Base-by-base conservation (phyloP, 139 green algal species). In the Chlamydomonas urium region DNA sequence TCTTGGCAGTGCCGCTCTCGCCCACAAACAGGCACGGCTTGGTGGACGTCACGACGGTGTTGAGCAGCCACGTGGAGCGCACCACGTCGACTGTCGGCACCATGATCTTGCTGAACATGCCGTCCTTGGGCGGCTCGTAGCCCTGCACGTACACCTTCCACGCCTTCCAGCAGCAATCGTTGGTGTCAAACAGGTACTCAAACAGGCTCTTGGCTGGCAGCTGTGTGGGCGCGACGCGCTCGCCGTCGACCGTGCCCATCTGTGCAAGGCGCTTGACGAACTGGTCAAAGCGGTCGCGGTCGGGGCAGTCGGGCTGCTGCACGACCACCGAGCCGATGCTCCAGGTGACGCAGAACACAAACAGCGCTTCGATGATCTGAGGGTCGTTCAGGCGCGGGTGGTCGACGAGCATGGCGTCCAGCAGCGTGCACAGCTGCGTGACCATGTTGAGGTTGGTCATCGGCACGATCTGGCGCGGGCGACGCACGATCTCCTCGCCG, bases 21-120 rank as follows among this genome's bases (percentile, higher is more conserved):
- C 90, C 90, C 47, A 93, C 85, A 50, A 96, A 86, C 65, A 96
- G 73, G 73, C 82, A 88, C 29, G 88, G 85, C 77, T 85, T 82
- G 61, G 76, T 79, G 1, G 75, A 50, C 6, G 56, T 57, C 32
- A 86, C 65, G 24, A 86, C 73, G 5, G 78, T 87, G 66, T 75
- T 69, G 38, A 89, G 63, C 63, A 89, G 81, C 83, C 85, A 92
- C 10, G 81, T 88, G 36, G 81, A 86, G 23, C 90, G 81, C 6
- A 94, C 89, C 1, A 89, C 87, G 45, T 97, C 90, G 32, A 91
- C 83, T 1, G 90, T 96, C 5, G 91, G 88, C 37, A 97, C 88
- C n/a, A 97, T 75, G 58, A 94, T 92, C 62, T 92, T 90, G 65
- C 84, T 80, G 66, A 93, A 97, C 69, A 83, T 78, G 32, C 82